Base-by-base conservation (phyloP, 2,329 filamentous ascomycete species). In the Penicillium sp. region DNA sequence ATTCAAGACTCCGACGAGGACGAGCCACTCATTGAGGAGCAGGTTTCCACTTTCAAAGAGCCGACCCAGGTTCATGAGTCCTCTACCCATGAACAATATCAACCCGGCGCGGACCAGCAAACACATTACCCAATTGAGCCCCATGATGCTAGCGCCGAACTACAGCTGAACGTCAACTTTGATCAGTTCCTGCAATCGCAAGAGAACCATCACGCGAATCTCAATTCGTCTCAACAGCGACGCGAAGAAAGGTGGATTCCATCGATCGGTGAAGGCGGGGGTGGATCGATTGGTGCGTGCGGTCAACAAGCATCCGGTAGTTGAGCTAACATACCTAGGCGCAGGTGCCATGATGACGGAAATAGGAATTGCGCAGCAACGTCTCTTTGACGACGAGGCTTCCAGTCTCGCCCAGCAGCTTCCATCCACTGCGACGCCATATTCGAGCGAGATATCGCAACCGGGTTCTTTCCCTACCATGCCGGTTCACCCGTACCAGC, bases 1-100 rank as follows among this genome's bases (percentile, higher is more conserved):
- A 74, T 77, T n/a, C 72, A 73, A 47, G 74, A 76, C 53, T 77
- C 74, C 0, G 74, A 77, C 26, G 74, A 76, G 36, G 73, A 74
- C 10, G 71, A 73, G 44, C 63, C 67, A 48, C 54, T 71, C n/a
- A 61, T 60, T 34, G 65, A 63, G 48, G 64, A 62, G 29, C 65
- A 65, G 6, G 33, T 59, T 21, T 47, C 59, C 18, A 57, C 56
- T 15, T 61, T 60, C 18, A 47, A 52, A 45, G 63, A 59, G 26
- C 64, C 51, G 28, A 52, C 56, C 10, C 62, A 63, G 31, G 45
- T 50, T 10, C 58, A 58, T 8, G 57, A 62, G n/a, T 45, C 39
- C 34, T 45, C 53, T 36, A 33, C 39, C 13, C 47, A 54, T 36
- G 54, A 60, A 28, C 31, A 56, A 36, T 13, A 39, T 13, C 48